A percentile compares a stretch with the other conserved stretches of the same genome.
phyloP scores from a whole-genome alignment of 1,284 basidiomycete genomes.

The Meripilus lineatus region DNA sequence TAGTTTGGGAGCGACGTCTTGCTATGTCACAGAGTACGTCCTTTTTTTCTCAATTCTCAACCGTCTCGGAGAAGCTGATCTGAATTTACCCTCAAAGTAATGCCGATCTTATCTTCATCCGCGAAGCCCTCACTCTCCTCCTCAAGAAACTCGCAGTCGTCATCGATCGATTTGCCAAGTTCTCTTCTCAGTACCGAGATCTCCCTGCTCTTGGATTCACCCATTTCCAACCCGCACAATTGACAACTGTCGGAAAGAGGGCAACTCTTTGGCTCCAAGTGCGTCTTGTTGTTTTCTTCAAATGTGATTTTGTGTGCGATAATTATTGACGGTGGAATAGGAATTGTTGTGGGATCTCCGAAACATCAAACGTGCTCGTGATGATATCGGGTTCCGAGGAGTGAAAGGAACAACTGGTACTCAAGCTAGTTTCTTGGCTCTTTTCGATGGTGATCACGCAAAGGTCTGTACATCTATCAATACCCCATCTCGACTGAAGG shows the following conservation, averaged over 20 bases:
- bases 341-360: slow-evolving; percentile 97
- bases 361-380: slow-evolving; percentile 86
- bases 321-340: slow-evolving; percentile 30
- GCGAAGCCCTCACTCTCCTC: slow-evolving; percentile 81
- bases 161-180: slow-evolving; percentile 82
- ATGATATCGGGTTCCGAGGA: slow-evolving; percentile 96
- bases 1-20: slow-evolving; percentile 94
- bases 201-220: slow-evolving; percentile 95
- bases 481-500: background rate
- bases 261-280: slow-evolving; percentile 96
- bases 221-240: slow-evolving; percentile 98
- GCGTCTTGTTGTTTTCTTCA: slow-evolving; percentile 12
- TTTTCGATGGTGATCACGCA: slow-evolving; percentile 94
- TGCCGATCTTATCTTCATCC: slow-evolving; percentile 96
- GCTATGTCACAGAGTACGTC: slow-evolving; percentile 94
- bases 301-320: background rate
- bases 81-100: slow-evolving; percentile 51
- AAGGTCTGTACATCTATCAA: slow-evolving; percentile 49
- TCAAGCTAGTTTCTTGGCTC: slow-evolving; percentile 90
- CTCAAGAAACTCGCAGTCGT: slow-evolving; percentile 86
- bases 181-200: slow-evolving; percentile 70
- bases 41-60: slow-evolving; percentile 1
- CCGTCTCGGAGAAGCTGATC: background rate
- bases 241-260: slow-evolving; percentile 99
- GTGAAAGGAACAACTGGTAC: slow-evolving; percentile 99